phyloP scores from a whole-genome alignment of 1,284 basidiomycete genomes.

The Sanghuangporus weigelae region DNA sequence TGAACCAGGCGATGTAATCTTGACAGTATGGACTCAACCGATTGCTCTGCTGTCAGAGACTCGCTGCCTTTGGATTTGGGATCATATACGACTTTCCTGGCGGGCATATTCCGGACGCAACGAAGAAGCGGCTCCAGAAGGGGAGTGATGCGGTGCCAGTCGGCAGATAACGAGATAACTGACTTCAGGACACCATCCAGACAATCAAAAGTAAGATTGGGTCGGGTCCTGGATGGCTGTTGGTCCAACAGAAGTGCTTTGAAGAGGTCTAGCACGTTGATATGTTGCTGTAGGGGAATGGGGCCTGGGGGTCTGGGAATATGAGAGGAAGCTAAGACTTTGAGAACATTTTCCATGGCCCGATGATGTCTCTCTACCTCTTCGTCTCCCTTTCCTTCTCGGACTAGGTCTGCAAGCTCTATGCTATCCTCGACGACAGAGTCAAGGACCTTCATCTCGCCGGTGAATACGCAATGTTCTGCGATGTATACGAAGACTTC shows the following conservation, averaged over 20 bases:
- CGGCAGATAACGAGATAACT: conserved; percentile 1
- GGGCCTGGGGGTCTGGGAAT: neutral
- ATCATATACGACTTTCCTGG: neutral
- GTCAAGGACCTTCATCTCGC: neutral
- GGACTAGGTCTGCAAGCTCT: neutral
- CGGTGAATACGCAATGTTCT: neutral
- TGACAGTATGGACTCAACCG: neutral
- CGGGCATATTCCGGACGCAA: neutral
- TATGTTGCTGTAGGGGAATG: neutral
- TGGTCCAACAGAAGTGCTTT: neutral
- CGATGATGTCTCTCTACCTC: neutral
- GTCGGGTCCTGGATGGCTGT: neutral
- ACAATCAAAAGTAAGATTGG: neutral
- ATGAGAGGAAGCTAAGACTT: neutral
- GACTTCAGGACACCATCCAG: conserved; percentile 3
- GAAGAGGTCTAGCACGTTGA: neutral
- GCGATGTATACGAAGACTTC: neutral
- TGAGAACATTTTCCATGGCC: neutral
- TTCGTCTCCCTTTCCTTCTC: neutral
- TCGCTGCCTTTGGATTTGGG: neutral
- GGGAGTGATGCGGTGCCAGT: neutral
- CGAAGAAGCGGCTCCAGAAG: conserved; percentile 3
- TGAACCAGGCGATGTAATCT: neutral
- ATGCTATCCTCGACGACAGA: conserved; percentile 5
- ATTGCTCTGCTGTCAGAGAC: neutral